Conservation (phyloP, 2,329 filamentous ascomycete genomes). For the Fonsecaea monophora region DNA sequence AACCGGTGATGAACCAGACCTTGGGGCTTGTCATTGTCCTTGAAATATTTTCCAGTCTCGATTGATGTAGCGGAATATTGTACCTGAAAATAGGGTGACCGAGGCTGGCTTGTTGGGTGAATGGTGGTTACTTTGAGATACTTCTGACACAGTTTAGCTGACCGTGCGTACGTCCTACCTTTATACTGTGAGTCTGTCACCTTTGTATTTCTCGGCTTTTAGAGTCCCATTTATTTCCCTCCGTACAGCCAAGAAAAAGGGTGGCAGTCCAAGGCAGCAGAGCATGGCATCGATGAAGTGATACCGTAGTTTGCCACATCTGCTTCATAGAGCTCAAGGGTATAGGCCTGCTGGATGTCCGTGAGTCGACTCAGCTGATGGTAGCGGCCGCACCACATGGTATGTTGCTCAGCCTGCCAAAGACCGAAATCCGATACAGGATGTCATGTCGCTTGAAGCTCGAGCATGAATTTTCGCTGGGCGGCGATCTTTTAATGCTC, state of each 20-base stretch:
- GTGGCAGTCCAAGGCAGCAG: neutral
- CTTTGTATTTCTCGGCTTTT: neutral
- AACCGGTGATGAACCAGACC: slow-evolving; percentile 49
- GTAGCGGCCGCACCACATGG: neutral
- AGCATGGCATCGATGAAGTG: neutral
- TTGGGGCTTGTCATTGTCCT: slow-evolving; percentile 21
- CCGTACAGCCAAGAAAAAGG: neutral
- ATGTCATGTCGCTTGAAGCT: neutral
- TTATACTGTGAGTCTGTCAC: neutral
- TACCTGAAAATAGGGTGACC: neutral
- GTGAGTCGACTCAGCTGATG: neutral
- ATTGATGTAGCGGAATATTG: neutral
- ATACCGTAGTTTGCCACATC: neutral
- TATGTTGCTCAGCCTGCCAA: neutral
- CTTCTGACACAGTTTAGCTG: neutral
- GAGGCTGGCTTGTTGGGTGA: neutral
- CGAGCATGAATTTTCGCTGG: neutral
- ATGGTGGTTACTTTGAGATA: neutral
- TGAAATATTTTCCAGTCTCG: neutral
- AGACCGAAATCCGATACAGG: neutral
- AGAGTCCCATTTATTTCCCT: neutral
- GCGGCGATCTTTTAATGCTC: too few species aligned
- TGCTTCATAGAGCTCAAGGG: neutral
- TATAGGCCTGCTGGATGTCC: too few species aligned
- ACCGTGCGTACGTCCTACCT: neutral